These are phyloP conservation scores for Elongisporangium prolatum DNA, from an alignment of 352 stramenopile genomes.

Conservation along the genomic window DNA sequence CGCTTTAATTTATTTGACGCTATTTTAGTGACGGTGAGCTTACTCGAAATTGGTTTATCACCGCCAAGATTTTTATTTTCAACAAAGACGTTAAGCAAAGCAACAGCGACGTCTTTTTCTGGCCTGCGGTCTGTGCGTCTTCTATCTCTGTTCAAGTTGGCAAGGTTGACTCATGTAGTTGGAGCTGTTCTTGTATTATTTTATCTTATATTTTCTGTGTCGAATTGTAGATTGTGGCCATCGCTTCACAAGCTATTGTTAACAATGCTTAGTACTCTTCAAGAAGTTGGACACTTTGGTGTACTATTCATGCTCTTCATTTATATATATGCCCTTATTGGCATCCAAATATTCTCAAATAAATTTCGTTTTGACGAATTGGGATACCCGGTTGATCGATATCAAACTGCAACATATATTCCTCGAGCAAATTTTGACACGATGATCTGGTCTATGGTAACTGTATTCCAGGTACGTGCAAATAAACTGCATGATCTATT, in stretches of 20 bases:
- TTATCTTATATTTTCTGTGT: too few relatives aligned
- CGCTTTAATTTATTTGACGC: constrained; percentile 83
- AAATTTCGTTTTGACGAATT: constrained; percentile 84
- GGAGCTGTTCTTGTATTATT: too few relatives aligned
- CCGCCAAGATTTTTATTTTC: constrained; percentile 29
- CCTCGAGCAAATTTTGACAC: constrained; percentile 65
- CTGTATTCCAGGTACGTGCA: constrained; percentile 52
- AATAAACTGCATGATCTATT: too few relatives aligned
- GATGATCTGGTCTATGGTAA: constrained; percentile 63
- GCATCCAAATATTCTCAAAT: constrained; percentile 92
- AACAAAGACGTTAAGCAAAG: constrained; percentile 1
- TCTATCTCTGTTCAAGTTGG: constrained; percentile 90
- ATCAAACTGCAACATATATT: constrained; percentile 27
- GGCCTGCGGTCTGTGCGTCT: constrained; percentile 84
- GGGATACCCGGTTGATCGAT: constrained; percentile 35
- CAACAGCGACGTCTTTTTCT: constrained; percentile 44
- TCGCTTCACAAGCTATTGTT: constrained; percentile 88
- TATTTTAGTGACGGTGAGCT: constrained; percentile 39
- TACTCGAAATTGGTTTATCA: constrained; percentile 37
- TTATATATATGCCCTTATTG: constrained; percentile 91
- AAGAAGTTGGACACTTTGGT: constrained; percentile 90
- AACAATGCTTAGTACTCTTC: constrained; percentile 87
- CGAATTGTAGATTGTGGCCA: constrained; percentile 69
- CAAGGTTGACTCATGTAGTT: constrained; percentile 61
- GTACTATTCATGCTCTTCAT: constrained; percentile 92